These are phyloP conservation scores for Penicillium sp. DNA, from an alignment of 2,329 filamentous ascomycete genomes.

Conservation along the genomic window DNA sequence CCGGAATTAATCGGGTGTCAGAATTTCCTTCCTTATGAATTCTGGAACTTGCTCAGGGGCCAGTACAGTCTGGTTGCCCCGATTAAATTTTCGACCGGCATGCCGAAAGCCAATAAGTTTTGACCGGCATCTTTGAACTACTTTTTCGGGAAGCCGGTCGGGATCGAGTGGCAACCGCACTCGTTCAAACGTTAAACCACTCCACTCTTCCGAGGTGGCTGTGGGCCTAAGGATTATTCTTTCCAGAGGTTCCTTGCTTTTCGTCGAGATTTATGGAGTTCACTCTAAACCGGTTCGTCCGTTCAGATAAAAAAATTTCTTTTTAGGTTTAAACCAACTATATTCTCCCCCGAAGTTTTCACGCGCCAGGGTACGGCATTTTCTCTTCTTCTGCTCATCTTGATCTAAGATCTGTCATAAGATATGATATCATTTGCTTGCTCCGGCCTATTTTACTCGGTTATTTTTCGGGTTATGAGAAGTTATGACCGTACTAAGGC, in stretches of 20 bases:
- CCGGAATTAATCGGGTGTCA: not conserved
- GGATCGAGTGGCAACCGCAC: not conserved
- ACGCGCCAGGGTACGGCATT: too few species aligned
- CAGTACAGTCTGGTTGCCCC: not conserved
- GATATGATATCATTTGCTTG: too few species aligned
- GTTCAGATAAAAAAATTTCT: not conserved
- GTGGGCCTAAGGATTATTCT: not conserved
- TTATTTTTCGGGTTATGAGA: too few species aligned
- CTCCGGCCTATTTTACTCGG: too few species aligned
- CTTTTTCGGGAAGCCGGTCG: constrained; percentile 5
- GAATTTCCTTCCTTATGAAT: not conserved
- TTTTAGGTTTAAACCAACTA: not conserved
- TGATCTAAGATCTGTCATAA: too few species aligned
- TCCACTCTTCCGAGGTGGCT: not conserved
- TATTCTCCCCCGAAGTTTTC: too few species aligned
- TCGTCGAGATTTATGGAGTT: not conserved
- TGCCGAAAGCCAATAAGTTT: constrained; percentile 2
- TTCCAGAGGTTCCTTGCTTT: not conserved
- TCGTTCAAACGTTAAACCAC: not conserved
- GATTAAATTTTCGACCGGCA: not conserved
- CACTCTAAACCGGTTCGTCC: not conserved
- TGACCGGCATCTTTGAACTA: not conserved
- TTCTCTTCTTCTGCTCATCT: too few species aligned
- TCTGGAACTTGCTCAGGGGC: not conserved
- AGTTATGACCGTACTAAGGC: too few species aligned